These are phyloP conservation scores for Tremella fuciformis DNA, from an alignment of 768 basidiomycete species.

Conservation along the genomic window DNA sequence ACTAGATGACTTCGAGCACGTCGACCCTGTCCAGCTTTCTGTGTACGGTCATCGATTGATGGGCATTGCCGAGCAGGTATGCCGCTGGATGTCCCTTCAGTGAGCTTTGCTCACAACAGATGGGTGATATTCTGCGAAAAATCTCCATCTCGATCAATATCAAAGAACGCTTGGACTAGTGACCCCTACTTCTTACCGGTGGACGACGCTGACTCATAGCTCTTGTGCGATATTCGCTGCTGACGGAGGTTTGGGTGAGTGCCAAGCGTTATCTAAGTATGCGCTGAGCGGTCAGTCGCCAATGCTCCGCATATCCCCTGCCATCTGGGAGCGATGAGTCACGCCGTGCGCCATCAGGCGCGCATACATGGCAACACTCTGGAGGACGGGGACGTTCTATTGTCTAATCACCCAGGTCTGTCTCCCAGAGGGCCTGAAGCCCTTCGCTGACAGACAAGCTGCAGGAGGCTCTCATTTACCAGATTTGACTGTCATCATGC, in stretches of 20 bases:
- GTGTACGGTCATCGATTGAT: slow-evolving; percentile 96
- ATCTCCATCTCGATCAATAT: slow-evolving; percentile 93
- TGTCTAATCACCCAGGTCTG: slow-evolving; percentile 61
- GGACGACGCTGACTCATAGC: slow-evolving; percentile 2
- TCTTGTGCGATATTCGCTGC: slow-evolving; percentile 86
- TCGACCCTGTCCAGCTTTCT: slow-evolving; percentile 60
- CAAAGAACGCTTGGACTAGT: slow-evolving; percentile 93
- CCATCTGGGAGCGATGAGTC: slow-evolving; percentile 33
- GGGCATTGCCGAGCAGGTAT: slow-evolving; percentile 74
- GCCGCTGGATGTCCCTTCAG: too few species aligned
- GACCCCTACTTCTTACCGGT: slow-evolving; percentile 39
- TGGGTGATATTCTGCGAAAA: slow-evolving; percentile 87
- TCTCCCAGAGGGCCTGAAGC: not conserved
- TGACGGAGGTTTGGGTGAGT: slow-evolving; percentile 88
- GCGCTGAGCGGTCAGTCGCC: not conserved
- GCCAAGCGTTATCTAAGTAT: slow-evolving; percentile 59
- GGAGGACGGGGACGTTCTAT: slow-evolving; percentile 85
- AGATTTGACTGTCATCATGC: slow-evolving; percentile 90
- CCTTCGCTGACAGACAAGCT: not conserved
- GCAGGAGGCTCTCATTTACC: slow-evolving; percentile 61
- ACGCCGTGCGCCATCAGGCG: slow-evolving; percentile 34
- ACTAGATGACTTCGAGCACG: slow-evolving; percentile 25
- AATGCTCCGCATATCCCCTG: slow-evolving; percentile 3
- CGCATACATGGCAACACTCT: slow-evolving; percentile 21
- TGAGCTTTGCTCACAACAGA: slow-evolving; percentile 56